Conservation (phyloP, 2,329 filamentous ascomycete genomes). For the Ascochyta rabiei region DNA sequence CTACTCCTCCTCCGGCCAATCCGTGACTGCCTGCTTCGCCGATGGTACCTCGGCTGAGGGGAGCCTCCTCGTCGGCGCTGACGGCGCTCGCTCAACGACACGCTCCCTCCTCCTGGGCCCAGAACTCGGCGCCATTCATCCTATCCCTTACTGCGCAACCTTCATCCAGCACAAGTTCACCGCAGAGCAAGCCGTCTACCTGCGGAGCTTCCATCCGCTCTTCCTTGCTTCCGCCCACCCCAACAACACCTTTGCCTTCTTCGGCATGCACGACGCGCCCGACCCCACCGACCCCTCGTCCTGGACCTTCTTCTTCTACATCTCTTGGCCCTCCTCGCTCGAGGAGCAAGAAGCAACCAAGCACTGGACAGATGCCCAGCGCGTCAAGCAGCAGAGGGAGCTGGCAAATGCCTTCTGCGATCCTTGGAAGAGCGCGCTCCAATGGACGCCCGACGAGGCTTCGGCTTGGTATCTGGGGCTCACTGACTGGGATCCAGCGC, state of each 20-base stretch:
- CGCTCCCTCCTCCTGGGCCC: slow-evolving; percentile 39
- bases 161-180: slow-evolving; percentile 54
- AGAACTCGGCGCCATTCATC: slow-evolving; percentile 39
- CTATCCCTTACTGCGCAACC: slow-evolving; percentile 53
- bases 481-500: slow-evolving; percentile 45
- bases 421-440: slow-evolving; percentile 51
- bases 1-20: slow-evolving; percentile 37
- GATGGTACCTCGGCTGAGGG: slow-evolving; percentile 42
- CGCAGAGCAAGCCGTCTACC: slow-evolving; percentile 51
- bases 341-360: slow-evolving; percentile 51
- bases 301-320: slow-evolving; percentile 58
- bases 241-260: slow-evolving; percentile 53
- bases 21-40: slow-evolving; percentile 45
- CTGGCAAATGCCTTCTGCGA: slow-evolving; percentile 50
- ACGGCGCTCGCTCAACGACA: slow-evolving; percentile 43
- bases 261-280: slow-evolving; percentile 53
- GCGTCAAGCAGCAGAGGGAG: slow-evolving; percentile 50
- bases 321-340: slow-evolving; percentile 51
- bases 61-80: slow-evolving; percentile 45
- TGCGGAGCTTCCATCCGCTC: slow-evolving; percentile 55
- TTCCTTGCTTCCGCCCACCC: slow-evolving; percentile 54
- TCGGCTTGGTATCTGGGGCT: slow-evolving; percentile 44
- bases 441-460: slow-evolving; percentile 42
- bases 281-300: slow-evolving; percentile 47
- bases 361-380: slow-evolving; percentile 43